These are phyloP conservation scores for Talaromyces ruber DNA, from an alignment of 495 filamentous ascomycete species.

Conservation along the genomic window DNA sequence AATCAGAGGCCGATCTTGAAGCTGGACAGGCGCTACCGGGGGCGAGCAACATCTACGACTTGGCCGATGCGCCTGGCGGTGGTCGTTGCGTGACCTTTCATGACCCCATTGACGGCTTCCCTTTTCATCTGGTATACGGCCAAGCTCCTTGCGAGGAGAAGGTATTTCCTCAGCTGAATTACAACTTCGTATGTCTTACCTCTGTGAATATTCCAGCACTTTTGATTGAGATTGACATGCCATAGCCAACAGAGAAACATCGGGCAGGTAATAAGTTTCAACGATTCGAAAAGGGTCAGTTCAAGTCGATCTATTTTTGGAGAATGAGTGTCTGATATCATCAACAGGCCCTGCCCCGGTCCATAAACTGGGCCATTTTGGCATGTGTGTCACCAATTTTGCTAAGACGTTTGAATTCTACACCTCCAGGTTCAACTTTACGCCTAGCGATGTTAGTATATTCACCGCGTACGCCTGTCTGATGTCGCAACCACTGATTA, in stretches of 20 bases:
- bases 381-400: constrained; percentile 53
- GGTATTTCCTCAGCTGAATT: constrained; percentile 6
- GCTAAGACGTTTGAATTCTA: constrained; percentile 50
- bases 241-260: constrained; percentile 11
- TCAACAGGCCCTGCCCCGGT: constrained; percentile 52
- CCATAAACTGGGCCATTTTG: constrained; percentile 65
- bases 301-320: too few relatives aligned
- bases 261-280: constrained; percentile 8
- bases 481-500: too few relatives aligned
- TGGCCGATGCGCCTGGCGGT: constrained; percentile 17
- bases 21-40: neutral
- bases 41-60: constrained; percentile 5
- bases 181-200: constrained; percentile 7
- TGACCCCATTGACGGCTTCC: constrained; percentile 20
- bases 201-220: neutral
- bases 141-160: constrained; percentile 9
- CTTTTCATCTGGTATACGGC: constrained; percentile 20
- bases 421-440: constrained; percentile 54
- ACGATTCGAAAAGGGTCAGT: constrained; percentile 30
- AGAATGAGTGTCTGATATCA: too few relatives aligned
- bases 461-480: too few relatives aligned
- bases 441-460: constrained; percentile 22
- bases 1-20: constrained; percentile 43
- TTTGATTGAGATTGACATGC: constrained; percentile 6
- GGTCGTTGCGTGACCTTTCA: constrained; percentile 16